phyloP scores from a whole-genome alignment of 164 flowering plant genomes.

The Paratinospora sagittata region DNA sequence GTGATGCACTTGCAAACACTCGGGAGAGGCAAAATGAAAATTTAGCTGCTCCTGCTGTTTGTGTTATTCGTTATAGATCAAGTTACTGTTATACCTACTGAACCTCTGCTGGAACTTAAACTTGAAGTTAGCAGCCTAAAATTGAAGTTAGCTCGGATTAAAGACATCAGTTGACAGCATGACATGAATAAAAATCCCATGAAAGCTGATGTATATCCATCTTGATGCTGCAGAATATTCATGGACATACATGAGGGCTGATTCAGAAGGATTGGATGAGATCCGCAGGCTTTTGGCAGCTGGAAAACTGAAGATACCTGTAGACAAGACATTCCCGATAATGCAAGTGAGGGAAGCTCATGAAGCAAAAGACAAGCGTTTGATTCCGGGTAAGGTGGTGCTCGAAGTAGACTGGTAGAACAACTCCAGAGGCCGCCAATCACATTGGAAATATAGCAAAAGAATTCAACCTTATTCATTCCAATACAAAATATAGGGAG shows the following conservation, averaged over 20 bases:
- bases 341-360: constrained; percentile 85
- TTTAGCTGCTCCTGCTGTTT: no score
- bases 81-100: no score
- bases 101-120: no score
- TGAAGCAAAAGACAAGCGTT: constrained; percentile 65
- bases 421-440: neutral
- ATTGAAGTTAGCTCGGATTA: no score
- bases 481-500: neutral
- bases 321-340: constrained; percentile 75
- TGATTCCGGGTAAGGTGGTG: constrained; percentile 81
- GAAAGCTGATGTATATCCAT: neutral
- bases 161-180: no score
- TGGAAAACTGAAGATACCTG: constrained; percentile 76
- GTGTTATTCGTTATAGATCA: no score
- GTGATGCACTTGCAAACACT: no score
- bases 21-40: no score
- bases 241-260: constrained; percentile 95
- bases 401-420: constrained; percentile 58
- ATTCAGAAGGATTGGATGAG: constrained; percentile 76
- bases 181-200: no score
- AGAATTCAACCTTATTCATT: neutral
- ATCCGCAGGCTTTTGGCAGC: constrained; percentile 58
- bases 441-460: neutral
- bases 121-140: no score
- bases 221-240: constrained; percentile 54